These are phyloP conservation scores for Solanum hybrid DNA, from an alignment of 305 asterid genomes.

Conservation along the genomic window DNA sequence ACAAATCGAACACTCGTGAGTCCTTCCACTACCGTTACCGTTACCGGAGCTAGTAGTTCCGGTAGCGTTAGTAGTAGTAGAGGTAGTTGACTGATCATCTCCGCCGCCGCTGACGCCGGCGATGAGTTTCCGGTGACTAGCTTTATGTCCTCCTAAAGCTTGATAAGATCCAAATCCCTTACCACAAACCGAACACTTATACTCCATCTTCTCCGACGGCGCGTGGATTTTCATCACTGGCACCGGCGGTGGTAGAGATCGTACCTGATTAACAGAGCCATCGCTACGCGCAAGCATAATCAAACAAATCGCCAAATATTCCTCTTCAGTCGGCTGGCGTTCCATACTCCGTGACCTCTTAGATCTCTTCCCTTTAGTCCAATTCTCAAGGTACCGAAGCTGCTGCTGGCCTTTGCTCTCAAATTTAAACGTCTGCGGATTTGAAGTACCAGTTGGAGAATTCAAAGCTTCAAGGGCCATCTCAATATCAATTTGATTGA, in stretches of 20 bases:
- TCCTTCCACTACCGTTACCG: conserved; percentile 14
- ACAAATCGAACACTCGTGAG: conserved; percentile 55
- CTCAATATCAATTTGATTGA: not conserved
- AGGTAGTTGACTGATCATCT: conserved; percentile 21
- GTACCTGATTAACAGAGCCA: not conserved
- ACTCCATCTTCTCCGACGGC: not conserved
- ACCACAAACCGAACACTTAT: conserved; percentile 35
- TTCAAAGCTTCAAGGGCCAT: conserved; percentile 63
- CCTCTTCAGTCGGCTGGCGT: conserved; percentile 29
- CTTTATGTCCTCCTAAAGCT: conserved; percentile 55
- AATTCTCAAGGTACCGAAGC: conserved; percentile 14
- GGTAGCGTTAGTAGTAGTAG: conserved; percentile 18
- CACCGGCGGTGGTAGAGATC: not conserved
- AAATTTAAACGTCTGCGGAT: conserved; percentile 21
- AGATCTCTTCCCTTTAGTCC: conserved; percentile 36
- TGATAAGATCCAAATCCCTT: conserved; percentile 42
- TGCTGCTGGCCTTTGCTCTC: conserved; percentile 5
- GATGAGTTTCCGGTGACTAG: conserved; percentile 35
- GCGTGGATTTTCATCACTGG: not conserved
- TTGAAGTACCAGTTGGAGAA: conserved; percentile 28
- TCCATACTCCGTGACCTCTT: conserved; percentile 29
- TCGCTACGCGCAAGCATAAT: conserved; percentile 37
- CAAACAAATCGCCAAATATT: conserved; percentile 32
- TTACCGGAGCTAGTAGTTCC: conserved; percentile 6
- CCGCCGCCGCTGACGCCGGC: conserved; percentile 7